A percentile compares a stretch with the other conserved stretches of the same genome.
Evolutionary conservation across 345 rosid genomes (phyloP).

Genomic region (Aquilaria yunnanensis): DNA sequence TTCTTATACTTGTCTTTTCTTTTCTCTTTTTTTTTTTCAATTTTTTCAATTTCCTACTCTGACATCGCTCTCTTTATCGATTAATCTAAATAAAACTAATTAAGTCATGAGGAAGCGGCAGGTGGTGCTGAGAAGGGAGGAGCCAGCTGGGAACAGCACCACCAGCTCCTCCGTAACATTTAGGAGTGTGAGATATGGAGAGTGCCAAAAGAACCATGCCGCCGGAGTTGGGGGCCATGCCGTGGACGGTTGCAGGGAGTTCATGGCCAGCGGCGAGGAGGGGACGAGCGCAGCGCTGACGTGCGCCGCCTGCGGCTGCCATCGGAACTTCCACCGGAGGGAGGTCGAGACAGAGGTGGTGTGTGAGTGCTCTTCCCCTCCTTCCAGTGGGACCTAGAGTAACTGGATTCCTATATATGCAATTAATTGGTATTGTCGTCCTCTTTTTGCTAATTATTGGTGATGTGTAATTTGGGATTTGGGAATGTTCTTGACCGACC

Average conservation of each 20-base stretch:
- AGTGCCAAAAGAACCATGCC: slow-evolving; percentile 82
- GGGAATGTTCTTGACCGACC: no score
- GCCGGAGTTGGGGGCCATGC: slow-evolving; percentile 65
- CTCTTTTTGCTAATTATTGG: no score
- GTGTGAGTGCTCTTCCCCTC: slow-evolving; percentile 51
- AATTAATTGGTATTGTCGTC: no score
- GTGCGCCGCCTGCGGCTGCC: slow-evolving; percentile 82
- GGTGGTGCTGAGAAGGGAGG: slow-evolving; percentile 54
- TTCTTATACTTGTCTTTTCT: slow-evolving; percentile 3
- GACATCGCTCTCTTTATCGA: slow-evolving; percentile 10
- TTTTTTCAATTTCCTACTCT: background rate
- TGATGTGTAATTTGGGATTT: no score
- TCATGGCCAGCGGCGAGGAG: slow-evolving; percentile 63
- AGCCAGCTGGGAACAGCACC: slow-evolving; percentile 26
- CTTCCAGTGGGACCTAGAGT: slow-evolving; percentile 15
- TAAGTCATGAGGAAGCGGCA: slow-evolving; percentile 61
- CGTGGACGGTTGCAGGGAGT: slow-evolving; percentile 82
- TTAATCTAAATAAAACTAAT: slow-evolving; percentile 1
- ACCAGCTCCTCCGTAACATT: slow-evolving; percentile 30
- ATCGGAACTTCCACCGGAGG: slow-evolving; percentile 60
- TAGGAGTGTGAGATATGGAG: slow-evolving; percentile 53
- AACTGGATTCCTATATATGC: no score
- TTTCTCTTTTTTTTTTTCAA: slow-evolving; percentile 8
- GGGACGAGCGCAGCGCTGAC: slow-evolving; percentile 43
- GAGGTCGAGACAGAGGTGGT: slow-evolving; percentile 62